Evolutionary conservation across 2,329 filamentous ascomycete genomes (phyloP).

Genomic region (Fusarium sp.): DNA sequence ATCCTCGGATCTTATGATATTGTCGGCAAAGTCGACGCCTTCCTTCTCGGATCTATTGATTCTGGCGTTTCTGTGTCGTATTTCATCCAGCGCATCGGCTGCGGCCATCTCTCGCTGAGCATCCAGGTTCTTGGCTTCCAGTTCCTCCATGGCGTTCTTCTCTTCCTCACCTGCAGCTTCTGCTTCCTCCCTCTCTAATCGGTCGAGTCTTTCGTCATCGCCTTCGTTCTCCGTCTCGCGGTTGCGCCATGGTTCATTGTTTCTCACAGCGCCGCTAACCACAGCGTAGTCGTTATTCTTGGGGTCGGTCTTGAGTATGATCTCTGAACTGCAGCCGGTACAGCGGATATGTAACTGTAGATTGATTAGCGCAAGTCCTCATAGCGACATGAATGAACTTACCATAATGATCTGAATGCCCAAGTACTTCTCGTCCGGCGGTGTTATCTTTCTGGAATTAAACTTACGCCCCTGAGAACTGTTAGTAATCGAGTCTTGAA

Average conservation of each 20-base stretch:
- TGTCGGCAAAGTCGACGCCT: constrained; percentile 70
- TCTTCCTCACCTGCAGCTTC: constrained; percentile 75
- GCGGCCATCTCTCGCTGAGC: constrained; percentile 96
- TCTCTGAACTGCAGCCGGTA: constrained; percentile 86
- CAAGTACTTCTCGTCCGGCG: constrained; percentile 88
- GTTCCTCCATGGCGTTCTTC: constrained; percentile 91
- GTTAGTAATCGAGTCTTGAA: background rate
- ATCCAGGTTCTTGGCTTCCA: constrained; percentile 94
- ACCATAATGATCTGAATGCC: constrained; percentile 64
- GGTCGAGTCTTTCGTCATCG: constrained; percentile 86
- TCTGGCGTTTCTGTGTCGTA: constrained; percentile 89
- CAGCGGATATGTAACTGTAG: constrained; percentile 64
- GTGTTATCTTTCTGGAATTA: constrained; percentile 93
- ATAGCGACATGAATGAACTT: background rate
- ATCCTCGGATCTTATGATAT: constrained; percentile 67
- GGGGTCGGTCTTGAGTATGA: constrained; percentile 94
- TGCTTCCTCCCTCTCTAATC: constrained; percentile 81
- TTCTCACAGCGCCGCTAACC: constrained; percentile 87
- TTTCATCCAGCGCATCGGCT: constrained; percentile 95
- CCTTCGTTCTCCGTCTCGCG: constrained; percentile 77
- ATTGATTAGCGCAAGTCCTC: background rate
- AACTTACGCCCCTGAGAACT: constrained; percentile 79
- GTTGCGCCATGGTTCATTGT: constrained; percentile 90
- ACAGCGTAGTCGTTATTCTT: constrained; percentile 92
- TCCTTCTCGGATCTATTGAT: constrained; percentile 82